Conservation (phyloP, 352 stramenopile genomes). For the Phytophthora pseudosyringae region DNA sequence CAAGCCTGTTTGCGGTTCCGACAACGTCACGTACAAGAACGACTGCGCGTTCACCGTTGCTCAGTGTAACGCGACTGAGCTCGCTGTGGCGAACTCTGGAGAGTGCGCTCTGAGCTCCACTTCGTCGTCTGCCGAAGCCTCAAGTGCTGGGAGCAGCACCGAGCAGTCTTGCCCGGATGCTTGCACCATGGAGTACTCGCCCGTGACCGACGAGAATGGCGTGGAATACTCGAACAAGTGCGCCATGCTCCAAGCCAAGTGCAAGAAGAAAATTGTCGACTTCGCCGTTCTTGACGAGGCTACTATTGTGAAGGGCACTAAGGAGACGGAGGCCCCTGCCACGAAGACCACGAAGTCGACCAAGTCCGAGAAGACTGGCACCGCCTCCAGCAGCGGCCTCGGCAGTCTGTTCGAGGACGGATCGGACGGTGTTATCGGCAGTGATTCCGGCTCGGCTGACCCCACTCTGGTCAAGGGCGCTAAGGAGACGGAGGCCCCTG, state of each 20-base stretch:
- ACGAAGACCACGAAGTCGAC: constrained; percentile 18
- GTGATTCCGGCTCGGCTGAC: constrained; percentile 6
- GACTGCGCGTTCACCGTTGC: constrained; percentile 21
- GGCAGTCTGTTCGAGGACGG: constrained; percentile 21
- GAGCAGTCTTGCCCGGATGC: constrained; percentile 14
- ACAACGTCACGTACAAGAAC: constrained; percentile 31
- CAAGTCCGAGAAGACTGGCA: constrained; percentile 22
- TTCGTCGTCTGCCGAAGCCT: constrained; percentile 3
- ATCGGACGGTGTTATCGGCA: constrained; percentile 6
- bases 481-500: constrained; percentile 4
- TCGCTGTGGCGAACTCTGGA: constrained; percentile 20
- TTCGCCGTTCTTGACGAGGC: constrained; percentile 15
- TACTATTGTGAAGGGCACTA: constrained; percentile 10
- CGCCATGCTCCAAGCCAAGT: constrained; percentile 25
- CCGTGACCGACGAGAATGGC: constrained; percentile 27
- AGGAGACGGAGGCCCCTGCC: not conserved
- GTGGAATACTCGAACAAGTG: constrained; percentile 26
- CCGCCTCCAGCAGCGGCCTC: constrained; percentile 8
- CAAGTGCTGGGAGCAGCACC: constrained; percentile 5
- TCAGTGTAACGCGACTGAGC: constrained; percentile 27
- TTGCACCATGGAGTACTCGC: constrained; percentile 27
- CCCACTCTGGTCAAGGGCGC: constrained; percentile 20
- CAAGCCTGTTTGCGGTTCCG: constrained; percentile 38
- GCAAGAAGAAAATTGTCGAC: constrained; percentile 26
- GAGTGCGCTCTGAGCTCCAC: constrained; percentile 22